phyloP scores from a whole-genome alignment of 305 asterid species.

The Solanum hybrid region DNA sequence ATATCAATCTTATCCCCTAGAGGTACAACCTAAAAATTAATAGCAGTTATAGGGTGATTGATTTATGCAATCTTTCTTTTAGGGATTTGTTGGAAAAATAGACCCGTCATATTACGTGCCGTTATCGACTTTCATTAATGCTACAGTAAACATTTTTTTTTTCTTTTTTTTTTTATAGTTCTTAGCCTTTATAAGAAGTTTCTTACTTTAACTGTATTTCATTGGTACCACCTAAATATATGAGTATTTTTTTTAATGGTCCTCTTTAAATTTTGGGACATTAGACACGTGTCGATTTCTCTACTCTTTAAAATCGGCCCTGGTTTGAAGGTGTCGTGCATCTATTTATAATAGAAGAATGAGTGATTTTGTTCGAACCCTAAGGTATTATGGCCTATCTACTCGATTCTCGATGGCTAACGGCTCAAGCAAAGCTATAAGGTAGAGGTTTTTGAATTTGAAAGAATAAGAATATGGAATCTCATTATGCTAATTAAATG shows the following conservation, averaged over 20 bases:
- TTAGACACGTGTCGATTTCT: background rate
- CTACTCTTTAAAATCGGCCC: background rate
- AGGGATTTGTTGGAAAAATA: slow-evolving; percentile 8
- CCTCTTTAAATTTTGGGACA: background rate
- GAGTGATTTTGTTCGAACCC: background rate
- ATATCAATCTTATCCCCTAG: background rate
- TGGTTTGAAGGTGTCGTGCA: background rate
- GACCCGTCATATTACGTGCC: background rate
- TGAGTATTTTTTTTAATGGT: background rate
- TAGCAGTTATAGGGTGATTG: background rate
- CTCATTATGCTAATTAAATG: too few species aligned
- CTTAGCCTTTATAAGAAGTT: background rate
- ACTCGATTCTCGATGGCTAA: background rate
- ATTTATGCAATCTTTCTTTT: slow-evolving; percentile 7
- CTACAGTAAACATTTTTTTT: background rate
- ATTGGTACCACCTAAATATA: background rate
- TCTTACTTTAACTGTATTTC: background rate
- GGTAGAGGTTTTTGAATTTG: background rate
- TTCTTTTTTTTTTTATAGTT: background rate
- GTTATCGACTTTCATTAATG: background rate
- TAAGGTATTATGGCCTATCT: background rate
- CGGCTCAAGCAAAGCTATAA: background rate
- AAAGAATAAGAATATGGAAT: background rate
- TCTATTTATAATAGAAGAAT: background rate
- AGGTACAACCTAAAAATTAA: background rate